Evolutionary conservation across 495 filamentous ascomycete genomes (phyloP), one percentile per base, ranked within the genome.

Genomic region (Xylaria nigripes): DNA sequence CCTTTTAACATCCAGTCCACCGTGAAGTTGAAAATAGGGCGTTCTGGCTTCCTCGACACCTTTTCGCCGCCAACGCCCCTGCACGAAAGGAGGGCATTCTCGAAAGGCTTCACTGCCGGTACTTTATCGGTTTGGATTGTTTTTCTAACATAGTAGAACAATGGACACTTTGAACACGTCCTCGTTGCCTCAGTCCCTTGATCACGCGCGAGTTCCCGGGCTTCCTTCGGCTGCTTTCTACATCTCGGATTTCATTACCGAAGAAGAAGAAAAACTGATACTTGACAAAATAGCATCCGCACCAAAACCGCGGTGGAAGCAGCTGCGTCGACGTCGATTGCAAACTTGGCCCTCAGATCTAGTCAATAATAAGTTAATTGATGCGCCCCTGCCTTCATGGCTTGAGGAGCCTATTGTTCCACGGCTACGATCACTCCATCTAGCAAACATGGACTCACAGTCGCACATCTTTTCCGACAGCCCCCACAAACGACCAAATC

Each of bases 321-420:
- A 84, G 18, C 83, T 98, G 45, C 80, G 84, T 6, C 89, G 87
- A 63, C 88, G 93, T 44, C 83, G 93, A 40, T 82, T 98, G 1
- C 93, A 96, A 75, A 87, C 89, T 0, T 88, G 89, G 78, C 93
- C 93, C 0, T 90, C 87, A 1, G 77, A 87, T 27, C 81, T 97
- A 0, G 69, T 77, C 15, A 81, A 77, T 45, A 83, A 94, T 65
- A 84, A 83, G 1, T 78, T 97, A n/a, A 72, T 95, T 22, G 79
- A 81, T 46, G 76, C 83, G 6, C 79, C 87, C 2, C 75, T 97
- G 6, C 91, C 93, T 3, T 36, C 72, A 18, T 97, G 90, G 88
- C 79, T 98, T 1, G 67, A 70, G 30, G 70, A 79, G 0, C 91
- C 89, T 7, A 74, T 94, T 36, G 70, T 92, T 46, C 70, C 81